Percentiles rank a stretch among this genome's conserved stretches.
Conservation (phyloP, 306 rosid species). For the Styphnolobium japonicum region DNA sequence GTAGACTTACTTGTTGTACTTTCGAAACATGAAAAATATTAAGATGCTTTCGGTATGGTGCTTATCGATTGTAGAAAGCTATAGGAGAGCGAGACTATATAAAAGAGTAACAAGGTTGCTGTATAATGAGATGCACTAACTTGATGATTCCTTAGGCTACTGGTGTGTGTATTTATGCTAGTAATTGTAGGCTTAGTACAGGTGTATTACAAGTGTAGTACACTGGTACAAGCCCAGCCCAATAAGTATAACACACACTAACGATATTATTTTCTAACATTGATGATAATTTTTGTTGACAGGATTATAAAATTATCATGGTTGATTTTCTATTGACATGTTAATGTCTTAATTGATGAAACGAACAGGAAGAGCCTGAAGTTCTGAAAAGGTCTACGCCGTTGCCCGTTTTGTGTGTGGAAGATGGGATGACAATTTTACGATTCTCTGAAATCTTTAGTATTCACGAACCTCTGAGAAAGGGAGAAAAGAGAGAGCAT, state of each 20-base stretch:
- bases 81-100: neutral
- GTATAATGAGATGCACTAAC: neutral
- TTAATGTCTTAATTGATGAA: conserved; percentile 30
- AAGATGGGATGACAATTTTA: conserved; percentile 78
- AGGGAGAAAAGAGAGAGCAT: conserved; percentile 80
- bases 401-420: conserved; percentile 81
- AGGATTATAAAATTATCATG: conserved; percentile 19
- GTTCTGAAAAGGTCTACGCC: conserved; percentile 53
- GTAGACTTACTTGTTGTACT: neutral
- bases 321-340: conserved; percentile 33
- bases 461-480: conserved; percentile 69
- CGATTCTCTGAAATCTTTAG: conserved; percentile 95
- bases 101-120: neutral
- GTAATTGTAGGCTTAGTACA: conserved; percentile 7
- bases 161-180: neutral
- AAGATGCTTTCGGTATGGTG: conserved; percentile 1
- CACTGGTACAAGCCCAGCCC: conserved; percentile 1
- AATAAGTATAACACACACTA: neutral
- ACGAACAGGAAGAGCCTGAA: conserved; percentile 55
- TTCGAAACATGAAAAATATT: neutral
- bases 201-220: neutral
- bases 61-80: conserved; percentile 6
- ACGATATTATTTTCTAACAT: neutral
- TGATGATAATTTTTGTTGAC: conserved; percentile 19
- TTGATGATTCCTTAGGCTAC: neutral